These are phyloP conservation scores for Cladophialophora yegresii DNA, from an alignment of 2,329 filamentous ascomycete genomes.

Conservation along the genomic window DNA sequence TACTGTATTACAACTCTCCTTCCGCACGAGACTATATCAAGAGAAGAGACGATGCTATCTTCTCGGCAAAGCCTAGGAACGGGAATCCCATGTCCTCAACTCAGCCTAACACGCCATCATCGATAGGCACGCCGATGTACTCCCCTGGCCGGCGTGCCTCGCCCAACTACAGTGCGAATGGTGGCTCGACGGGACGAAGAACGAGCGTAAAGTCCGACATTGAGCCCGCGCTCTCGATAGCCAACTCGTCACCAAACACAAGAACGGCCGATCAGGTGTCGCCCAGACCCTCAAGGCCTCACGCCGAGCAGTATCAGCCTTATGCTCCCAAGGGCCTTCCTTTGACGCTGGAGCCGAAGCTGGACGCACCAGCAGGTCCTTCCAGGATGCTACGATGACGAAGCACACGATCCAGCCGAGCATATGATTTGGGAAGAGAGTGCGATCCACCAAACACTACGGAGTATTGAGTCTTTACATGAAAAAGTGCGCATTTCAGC, in stretches of 20 bases:
- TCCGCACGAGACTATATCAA: slow-evolving; percentile 29
- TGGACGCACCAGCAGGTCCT: slow-evolving; percentile 10
- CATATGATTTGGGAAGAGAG: background rate
- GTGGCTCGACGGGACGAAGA: background rate
- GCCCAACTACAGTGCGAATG: slow-evolving; percentile 10
- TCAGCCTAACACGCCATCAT: slow-evolving; percentile 4
- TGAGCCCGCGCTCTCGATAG: background rate
- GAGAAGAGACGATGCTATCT: slow-evolving; percentile 22
- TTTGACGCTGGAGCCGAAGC: slow-evolving; percentile 12
- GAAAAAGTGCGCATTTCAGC: background rate
- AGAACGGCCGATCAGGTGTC: background rate
- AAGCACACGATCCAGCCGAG: background rate
- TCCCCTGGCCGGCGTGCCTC: slow-evolving; percentile 15
- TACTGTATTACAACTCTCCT: slow-evolving; percentile 32
- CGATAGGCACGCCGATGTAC: slow-evolving; percentile 6
- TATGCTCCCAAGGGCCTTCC: background rate
- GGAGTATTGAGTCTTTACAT: background rate
- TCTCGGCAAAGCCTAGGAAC: slow-evolving; percentile 14
- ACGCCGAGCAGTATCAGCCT: background rate
- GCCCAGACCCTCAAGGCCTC: background rate
- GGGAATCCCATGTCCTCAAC: background rate
- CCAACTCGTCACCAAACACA: background rate
- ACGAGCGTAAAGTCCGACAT: background rate
- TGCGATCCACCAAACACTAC: background rate
- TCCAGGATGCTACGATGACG: slow-evolving; percentile 18